These are phyloP conservation scores for Erucastrum elatum DNA, from an alignment of 345 rosid species.

Conservation along the genomic window DNA sequence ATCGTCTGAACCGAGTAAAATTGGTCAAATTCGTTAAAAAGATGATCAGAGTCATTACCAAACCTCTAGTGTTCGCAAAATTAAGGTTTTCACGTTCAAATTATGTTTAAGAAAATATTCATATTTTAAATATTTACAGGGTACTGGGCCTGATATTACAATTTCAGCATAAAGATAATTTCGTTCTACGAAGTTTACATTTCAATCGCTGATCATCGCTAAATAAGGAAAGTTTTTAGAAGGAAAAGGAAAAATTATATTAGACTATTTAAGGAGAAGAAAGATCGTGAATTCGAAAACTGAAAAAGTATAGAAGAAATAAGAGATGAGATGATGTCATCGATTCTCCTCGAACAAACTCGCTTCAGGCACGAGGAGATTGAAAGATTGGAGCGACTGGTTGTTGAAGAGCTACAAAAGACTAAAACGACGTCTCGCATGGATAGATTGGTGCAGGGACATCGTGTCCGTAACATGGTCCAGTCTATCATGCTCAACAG, in stretches of 20 bases:
- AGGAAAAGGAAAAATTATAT: neutral
- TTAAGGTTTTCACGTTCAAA: too few species aligned
- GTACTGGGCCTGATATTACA: too few species aligned
- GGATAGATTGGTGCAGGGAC: slow-evolving; percentile 81
- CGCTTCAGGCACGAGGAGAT: slow-evolving; percentile 86
- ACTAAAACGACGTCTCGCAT: slow-evolving; percentile 57
- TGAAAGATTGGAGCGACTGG: slow-evolving; percentile 78
- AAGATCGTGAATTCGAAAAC: neutral
- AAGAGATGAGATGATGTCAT: slow-evolving; percentile 57
- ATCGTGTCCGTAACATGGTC: slow-evolving; percentile 84
- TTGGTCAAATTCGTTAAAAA: too few species aligned
- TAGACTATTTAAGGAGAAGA: neutral
- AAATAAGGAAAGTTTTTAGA: neutral
- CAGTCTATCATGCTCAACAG: slow-evolving; percentile 58
- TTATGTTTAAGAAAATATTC: too few species aligned
- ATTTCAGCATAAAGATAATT: too few species aligned
- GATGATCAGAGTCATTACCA: too few species aligned
- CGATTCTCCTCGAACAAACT: slow-evolving; percentile 82
- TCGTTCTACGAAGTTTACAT: too few species aligned
- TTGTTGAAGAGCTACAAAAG: slow-evolving; percentile 78
- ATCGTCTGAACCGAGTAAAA: neutral
- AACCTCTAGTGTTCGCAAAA: too few species aligned
- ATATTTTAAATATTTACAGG: too few species aligned
- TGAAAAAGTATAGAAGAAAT: neutral
- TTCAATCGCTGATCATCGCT: neutral